phyloP scores from a whole-genome alignment of 2,329 filamentous ascomycete species.

The Nothophaeocryptopus gaeumannii region DNA sequence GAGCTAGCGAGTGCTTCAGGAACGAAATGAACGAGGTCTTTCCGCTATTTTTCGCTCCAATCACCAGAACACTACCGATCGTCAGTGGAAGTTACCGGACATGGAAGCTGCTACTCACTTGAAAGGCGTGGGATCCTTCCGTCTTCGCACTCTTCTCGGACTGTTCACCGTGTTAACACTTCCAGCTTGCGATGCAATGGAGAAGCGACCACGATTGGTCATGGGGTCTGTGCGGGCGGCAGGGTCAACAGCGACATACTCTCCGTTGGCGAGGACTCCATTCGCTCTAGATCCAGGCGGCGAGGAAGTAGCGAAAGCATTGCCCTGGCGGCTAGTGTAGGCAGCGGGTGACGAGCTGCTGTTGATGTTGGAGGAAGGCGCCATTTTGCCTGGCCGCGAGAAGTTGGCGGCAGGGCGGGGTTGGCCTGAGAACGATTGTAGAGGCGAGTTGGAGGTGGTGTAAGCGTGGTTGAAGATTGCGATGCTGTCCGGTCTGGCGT shows the following conservation, averaged over 20 bases:
- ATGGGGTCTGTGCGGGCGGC: conserved; percentile 80
- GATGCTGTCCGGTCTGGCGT: conserved; percentile 59
- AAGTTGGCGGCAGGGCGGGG: conserved; percentile 41
- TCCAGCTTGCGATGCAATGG: conserved; percentile 89
- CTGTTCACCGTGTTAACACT: conserved; percentile 83
- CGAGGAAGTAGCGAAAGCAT: conserved; percentile 23
- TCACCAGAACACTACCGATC: conserved; percentile 71
- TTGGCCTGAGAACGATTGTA: conserved; percentile 41
- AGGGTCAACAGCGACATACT: conserved; percentile 62
- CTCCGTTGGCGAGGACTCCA: conserved; percentile 38
- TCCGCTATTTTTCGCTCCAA: conserved; percentile 81
- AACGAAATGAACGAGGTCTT: conserved; percentile 98
- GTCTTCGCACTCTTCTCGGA: conserved; percentile 82
- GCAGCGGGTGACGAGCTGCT: conserved; percentile 29
- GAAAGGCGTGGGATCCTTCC: conserved; percentile 96
- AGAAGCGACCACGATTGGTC: conserved; percentile 93
- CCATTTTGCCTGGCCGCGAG: conserved; percentile 30
- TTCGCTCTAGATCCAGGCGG: conserved; percentile 17
- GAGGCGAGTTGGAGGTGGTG: conserved; percentile 33
- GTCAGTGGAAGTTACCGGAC: background rate
- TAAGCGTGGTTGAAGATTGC: conserved; percentile 52
- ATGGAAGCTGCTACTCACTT: conserved; percentile 66
- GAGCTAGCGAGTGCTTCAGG: conserved; percentile 77
- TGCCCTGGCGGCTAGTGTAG: conserved; percentile 26
- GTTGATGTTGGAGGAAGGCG: conserved; percentile 18